phyloP scores from a whole-genome alignment of 352 stramenopile genomes.

The Saprolegnia parasitica region DNA sequence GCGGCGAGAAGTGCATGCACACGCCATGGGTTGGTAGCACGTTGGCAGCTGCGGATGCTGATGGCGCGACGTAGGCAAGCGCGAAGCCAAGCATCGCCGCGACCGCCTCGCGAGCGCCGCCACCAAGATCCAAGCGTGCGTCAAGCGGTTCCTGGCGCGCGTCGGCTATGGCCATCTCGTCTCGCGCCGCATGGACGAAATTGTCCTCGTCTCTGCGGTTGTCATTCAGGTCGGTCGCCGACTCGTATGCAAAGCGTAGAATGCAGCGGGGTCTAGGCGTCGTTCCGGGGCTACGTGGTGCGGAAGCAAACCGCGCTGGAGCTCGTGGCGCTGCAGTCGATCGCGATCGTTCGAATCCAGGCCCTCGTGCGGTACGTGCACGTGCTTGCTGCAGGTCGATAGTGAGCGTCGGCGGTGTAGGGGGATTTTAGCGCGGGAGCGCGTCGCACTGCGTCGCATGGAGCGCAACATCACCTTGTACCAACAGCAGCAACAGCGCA shows the following conservation, averaged over 20 bases:
- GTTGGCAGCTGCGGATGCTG: too few relatives aligned
- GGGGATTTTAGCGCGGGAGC: constrained; percentile 18
- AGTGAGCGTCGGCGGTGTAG: not conserved
- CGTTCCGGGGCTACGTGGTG: constrained; percentile 22
- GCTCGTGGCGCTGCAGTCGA: not conserved
- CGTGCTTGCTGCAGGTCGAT: too few relatives aligned
- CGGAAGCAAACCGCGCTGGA: constrained; percentile 3
- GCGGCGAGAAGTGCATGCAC: constrained; percentile 45
- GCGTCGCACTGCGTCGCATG: constrained; percentile 15
- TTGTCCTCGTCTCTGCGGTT: constrained; percentile 38
- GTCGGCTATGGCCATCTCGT: constrained; percentile 41
- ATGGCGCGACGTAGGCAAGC: constrained; percentile 33
- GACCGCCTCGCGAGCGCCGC: constrained; percentile 42
- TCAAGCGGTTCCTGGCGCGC: constrained; percentile 50
- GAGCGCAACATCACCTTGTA: not conserved
- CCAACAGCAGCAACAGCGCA: not conserved
- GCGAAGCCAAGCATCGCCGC: constrained; percentile 36
- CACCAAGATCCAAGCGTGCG: constrained; percentile 45
- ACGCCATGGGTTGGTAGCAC: constrained; percentile 27
- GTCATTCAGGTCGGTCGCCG: constrained; percentile 43
- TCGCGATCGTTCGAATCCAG: constrained; percentile 11
- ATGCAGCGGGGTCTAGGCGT: not conserved
- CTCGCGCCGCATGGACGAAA: constrained; percentile 42
- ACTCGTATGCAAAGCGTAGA: not conserved
- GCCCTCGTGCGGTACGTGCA: constrained; percentile 20